Base-by-base conservation (phyloP, 257 asterid species). In the Gentiana straminea region DNA sequence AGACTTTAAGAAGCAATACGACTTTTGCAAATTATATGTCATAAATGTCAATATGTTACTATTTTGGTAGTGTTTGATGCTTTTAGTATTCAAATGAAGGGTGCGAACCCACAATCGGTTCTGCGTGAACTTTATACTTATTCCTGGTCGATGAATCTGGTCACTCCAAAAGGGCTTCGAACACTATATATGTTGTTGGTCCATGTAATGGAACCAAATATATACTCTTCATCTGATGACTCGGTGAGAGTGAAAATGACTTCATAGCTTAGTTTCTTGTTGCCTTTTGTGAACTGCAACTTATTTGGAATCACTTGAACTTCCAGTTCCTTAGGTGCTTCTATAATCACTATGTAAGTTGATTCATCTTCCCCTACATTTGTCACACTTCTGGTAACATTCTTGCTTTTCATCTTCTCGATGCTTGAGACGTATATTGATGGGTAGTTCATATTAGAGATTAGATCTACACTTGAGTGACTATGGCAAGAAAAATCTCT, bases 361-460 rank as follows among this genome's bases (percentile, higher is more conserved):
- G 86, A 67, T 7, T 73, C 84, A 33, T 79, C 81, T 32, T 73
- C 87, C 1, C 73, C 97, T 5, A 83, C 79, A 35, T 83, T 89
- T 3, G 82, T 86, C 51, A 76, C 81, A 0, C 76, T 81, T 60
- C 95, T 71, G 33, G 35, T 67, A 48, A 78, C 84, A 10, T 72
- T 66, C 76, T 57, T 81, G 68, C 57, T 47, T 9, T 57, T 68
- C 7, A 46, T 55, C 39, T 36, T 62, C 10, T 57, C 64, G 35
- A 79, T 51, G 38, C 57, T 54, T 3, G 84, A 70, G 37, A 85
- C 8, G 7, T 79, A 81, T 57, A 89, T 79, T 11, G 95, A 86
- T 11, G 97, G 97, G 54, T 86, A 86, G 73, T 89, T 89, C 83
- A 89, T 78, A 75, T 73, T 57, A 54, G 97, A 81, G 71, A 86